These are phyloP conservation scores for Cryomyces antarcticus DNA, from an alignment of 495 filamentous ascomycete species.

Conservation along the genomic window DNA sequence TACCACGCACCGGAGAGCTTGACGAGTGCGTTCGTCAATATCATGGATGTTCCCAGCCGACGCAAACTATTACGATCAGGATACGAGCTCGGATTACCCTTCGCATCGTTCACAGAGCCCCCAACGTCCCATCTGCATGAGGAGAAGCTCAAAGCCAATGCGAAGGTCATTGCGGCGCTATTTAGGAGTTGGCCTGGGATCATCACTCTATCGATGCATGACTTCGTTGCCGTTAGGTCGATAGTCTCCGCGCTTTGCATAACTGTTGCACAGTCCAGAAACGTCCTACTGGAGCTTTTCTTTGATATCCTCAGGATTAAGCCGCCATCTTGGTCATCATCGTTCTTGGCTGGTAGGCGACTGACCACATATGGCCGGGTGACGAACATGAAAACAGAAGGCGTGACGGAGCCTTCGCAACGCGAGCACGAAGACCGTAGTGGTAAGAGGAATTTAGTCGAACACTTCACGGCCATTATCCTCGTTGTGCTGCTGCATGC, in stretches of 20 bases:
- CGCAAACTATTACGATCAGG: constrained; percentile 65
- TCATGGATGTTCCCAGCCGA: constrained; percentile 66
- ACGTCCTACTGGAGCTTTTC: constrained; percentile 55
- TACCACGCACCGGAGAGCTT: constrained; percentile 83
- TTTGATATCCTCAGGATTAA: constrained; percentile 88
- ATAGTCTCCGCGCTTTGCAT: constrained; percentile 62
- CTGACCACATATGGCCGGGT: constrained; percentile 87
- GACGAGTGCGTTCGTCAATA: constrained; percentile 63
- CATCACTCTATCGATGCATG: constrained; percentile 65
- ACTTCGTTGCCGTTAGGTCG: constrained; percentile 63
- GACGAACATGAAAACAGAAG: constrained; percentile 57
- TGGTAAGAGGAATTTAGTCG: constrained; percentile 61
- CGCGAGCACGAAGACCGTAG: constrained; percentile 37
- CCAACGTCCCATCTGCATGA: constrained; percentile 44
- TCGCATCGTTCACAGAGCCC: constrained; percentile 72
- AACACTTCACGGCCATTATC: constrained; percentile 83
- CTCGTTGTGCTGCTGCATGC: constrained; percentile 70
- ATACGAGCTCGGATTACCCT: constrained; percentile 29
- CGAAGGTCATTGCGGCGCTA: constrained; percentile 69
- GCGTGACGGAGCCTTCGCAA: constrained; percentile 23
- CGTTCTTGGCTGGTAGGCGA: constrained; percentile 78
- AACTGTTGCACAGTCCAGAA: constrained; percentile 42
- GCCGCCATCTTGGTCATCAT: constrained; percentile 86
- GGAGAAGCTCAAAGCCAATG: constrained; percentile 60
- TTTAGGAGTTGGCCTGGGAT: constrained; percentile 86